phyloP scores from a whole-genome alignment of 75 land plant species.

The Sequoiadendron giganteum region DNA sequence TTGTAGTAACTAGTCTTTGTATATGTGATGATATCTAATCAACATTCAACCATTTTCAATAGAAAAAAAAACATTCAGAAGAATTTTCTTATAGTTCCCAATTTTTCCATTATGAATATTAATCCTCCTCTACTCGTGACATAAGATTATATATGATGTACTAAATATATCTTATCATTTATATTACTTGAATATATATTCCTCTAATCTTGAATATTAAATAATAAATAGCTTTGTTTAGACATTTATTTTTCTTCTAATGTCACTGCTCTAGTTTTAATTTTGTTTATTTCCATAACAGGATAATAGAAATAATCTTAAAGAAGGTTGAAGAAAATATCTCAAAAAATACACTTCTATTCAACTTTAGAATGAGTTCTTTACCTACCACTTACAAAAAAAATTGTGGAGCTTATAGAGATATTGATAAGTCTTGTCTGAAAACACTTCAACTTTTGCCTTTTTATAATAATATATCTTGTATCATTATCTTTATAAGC shows the following conservation, averaged over 20 bases:
- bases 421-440: slow-evolving; percentile 54
- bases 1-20: neutral
- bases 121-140: neutral
- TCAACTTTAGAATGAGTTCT: slow-evolving; percentile 72
- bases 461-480: neutral
- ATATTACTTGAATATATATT: neutral
- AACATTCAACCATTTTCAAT: neutral
- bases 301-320: slow-evolving; percentile 75
- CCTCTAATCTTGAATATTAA: neutral
- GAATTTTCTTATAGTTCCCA: neutral
- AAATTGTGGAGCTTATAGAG: slow-evolving; percentile 76
- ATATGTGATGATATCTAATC: neutral
- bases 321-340: slow-evolving; percentile 70
- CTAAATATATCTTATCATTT: neutral
- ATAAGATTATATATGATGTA: neutral
- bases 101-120: neutral
- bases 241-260: neutral
- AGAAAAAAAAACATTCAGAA: neutral
- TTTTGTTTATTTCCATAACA: slow-evolving; percentile 25
- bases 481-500: neutral
- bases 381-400: slow-evolving; percentile 65
- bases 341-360: slow-evolving; percentile 60
- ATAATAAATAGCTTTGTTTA: neutral
- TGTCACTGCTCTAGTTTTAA: neutral
- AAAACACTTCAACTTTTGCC: neutral